Base-by-base conservation (phyloP, 2,329 filamentous ascomycete species). In the Neonectria faginata region DNA sequence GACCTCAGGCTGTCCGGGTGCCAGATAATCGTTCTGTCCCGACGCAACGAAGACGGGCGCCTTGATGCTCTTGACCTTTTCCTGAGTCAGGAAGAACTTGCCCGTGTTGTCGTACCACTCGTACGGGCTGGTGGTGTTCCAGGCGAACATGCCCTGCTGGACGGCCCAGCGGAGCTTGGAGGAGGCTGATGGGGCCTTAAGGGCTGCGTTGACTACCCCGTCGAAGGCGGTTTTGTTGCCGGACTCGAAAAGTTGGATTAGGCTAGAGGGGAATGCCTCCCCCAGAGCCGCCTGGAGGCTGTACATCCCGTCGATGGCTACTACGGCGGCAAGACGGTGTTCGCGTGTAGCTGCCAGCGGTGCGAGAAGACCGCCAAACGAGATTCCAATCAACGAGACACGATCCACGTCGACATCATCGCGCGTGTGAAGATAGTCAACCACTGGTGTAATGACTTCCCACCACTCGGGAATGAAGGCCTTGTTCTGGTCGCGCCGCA, bases 291-390 rank as follows among this genome's bases (percentile, higher is more conserved):
- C 20, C 22, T 63, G 60, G 0, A 64, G 33, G 27, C 22, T 51
- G n/a, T 62, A 22, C 52, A 67, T 61, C 14, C 65, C 65, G n/a
- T 65, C 61, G 12, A 64, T 57, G 18, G 57, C 61, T 11, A 67
- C 12, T 1, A 67, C 62, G 12, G 65, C 65, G 2, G 61, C 57
- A 12, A 67, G 41, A 22, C 65, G 65, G 31, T 64, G 65, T 27
- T 67, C 65, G 22, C 25, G 57, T 5, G 65, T 60, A 8, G 65
- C 65, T 16, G 57, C 65, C 6, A 64, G 36, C 7, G 65, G 57
- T 10, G 65, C 65, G 10, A 67, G 62, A 75, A 74, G 57, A 80
- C 62, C 62, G 14, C 62, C 62, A 20, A 62, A 65, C 1, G 62
- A 65, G 3, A 57, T 1, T 9, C 62, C 62, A 1, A 65, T 50